These are phyloP conservation scores for Lecanosticta acicola DNA, from an alignment of 2,329 filamentous ascomycete species.

Conservation along the genomic window DNA sequence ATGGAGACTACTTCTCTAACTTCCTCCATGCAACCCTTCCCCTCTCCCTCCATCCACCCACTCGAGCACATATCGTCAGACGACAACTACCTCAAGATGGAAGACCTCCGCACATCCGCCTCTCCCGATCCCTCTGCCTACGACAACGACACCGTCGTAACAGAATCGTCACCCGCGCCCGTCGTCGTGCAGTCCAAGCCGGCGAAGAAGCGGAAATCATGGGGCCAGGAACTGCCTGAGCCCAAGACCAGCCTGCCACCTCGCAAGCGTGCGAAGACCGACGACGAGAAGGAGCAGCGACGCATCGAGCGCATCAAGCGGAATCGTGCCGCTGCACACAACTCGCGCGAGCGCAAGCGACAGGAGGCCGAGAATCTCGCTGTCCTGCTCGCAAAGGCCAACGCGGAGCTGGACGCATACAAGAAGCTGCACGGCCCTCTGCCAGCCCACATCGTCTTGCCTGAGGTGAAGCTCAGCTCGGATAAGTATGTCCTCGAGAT, in stretches of 20 bases:
- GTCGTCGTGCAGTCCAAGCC: constrained; percentile 30
- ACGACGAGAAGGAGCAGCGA: constrained; percentile 97
- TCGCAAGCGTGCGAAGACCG: constrained; percentile 95
- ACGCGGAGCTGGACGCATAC: constrained; percentile 31
- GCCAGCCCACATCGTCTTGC: constrained; percentile 28
- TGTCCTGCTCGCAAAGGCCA: constrained; percentile 33
- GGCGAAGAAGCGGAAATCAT: constrained; percentile 67
- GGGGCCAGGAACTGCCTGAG: constrained; percentile 93
- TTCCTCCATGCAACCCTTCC: background rate
- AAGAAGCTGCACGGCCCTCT: constrained; percentile 28
- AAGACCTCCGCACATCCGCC: constrained; percentile 21
- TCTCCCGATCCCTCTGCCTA: constrained; percentile 16
- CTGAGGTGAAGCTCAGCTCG: constrained; percentile 28
- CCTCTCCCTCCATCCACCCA: background rate
- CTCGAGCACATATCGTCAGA: background rate
- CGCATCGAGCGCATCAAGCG: constrained; percentile 95
- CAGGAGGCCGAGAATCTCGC: constrained; percentile 81
- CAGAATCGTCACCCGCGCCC: constrained; percentile 22
- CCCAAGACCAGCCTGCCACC: constrained; percentile 95
- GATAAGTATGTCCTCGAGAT: constrained; percentile 16
- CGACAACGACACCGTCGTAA: constrained; percentile 7
- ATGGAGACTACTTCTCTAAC: background rate
- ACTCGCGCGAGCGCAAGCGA: constrained; percentile 88
- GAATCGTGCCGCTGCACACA: constrained; percentile 92
- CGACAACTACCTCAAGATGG: constrained; percentile 21